A percentile compares a stretch with the other conserved stretches of the same genome.
These are phyloP conservation scores for Eimeria necatrix DNA, from an alignment of 169 alveolate species.

Conservation along the genomic window DNA sequence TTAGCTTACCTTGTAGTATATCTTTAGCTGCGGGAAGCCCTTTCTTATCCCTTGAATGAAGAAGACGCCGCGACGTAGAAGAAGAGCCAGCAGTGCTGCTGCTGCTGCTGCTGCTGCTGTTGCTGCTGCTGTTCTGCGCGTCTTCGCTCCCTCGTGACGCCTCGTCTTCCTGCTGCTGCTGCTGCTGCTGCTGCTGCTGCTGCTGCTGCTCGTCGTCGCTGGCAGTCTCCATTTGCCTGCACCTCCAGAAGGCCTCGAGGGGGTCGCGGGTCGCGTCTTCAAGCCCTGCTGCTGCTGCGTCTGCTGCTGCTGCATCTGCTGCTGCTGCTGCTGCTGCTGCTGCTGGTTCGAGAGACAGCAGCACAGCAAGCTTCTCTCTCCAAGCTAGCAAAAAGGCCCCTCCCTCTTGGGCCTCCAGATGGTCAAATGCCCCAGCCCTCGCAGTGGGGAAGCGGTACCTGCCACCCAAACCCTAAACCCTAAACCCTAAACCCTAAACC, in stretches of 20 bases:
- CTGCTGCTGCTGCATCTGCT: slow-evolving; percentile 30
- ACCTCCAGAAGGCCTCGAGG: slow-evolving; percentile 23
- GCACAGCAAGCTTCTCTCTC: slow-evolving; percentile 60
- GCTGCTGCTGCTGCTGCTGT: slow-evolving; percentile 28
- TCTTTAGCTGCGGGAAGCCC: slow-evolving; percentile 4
- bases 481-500: not conserved
- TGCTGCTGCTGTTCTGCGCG: slow-evolving; percentile 1
- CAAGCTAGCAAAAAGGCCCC: slow-evolving; percentile 72
- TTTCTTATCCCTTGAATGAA: slow-evolving; percentile 8
- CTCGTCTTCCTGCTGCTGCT: not conserved
- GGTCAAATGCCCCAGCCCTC: slow-evolving; percentile 49
- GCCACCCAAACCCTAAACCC: not conserved
- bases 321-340: slow-evolving; percentile 56
- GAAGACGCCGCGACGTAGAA: not conserved
- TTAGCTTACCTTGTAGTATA: not conserved
- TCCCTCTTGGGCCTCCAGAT: slow-evolving; percentile 46
- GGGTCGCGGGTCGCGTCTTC: slow-evolving; percentile 5
- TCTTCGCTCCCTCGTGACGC: not conserved
- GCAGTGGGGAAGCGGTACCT: slow-evolving; percentile 54
- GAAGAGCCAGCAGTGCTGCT: not conserved
- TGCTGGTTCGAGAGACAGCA: slow-evolving; percentile 1
- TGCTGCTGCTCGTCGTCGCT: slow-evolving; percentile 30
- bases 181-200: slow-evolving; percentile 53
- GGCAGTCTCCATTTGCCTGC: not conserved
- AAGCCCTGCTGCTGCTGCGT: not conserved